Evolutionary conservation across 2,329 filamentous ascomycete genomes (phyloP).

Genomic region (Penicillium polonicum): DNA sequence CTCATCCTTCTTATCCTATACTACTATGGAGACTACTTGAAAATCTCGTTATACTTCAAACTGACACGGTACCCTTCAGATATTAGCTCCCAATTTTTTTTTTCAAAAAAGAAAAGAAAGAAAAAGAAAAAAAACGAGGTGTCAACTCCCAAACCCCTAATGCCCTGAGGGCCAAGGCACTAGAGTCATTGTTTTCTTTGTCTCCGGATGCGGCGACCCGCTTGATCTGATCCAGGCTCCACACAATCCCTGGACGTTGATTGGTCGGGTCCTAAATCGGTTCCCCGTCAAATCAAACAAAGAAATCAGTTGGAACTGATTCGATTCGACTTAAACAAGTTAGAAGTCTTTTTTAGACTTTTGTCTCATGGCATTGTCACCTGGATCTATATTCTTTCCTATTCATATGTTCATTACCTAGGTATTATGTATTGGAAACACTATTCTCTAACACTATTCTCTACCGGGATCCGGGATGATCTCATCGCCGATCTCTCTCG

Average conservation of each 20-base stretch:
- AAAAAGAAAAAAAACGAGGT: neutral
- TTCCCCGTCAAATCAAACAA: slow-evolving; percentile 22
- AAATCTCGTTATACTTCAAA: neutral
- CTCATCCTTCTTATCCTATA: neutral
- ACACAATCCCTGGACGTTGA: neutral
- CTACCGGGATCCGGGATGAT: neutral
- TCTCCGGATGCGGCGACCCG: slow-evolving; percentile 27
- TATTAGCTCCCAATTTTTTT: no score
- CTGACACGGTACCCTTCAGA: slow-evolving; percentile 6
- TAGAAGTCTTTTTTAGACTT: neutral
- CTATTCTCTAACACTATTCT: no score
- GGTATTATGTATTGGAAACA: no score
- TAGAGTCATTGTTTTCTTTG: slow-evolving; percentile 30
- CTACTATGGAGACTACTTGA: neutral
- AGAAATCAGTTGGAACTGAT: neutral
- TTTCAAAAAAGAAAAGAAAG: neutral
- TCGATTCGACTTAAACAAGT: neutral
- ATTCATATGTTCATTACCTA: neutral
- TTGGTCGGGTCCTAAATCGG: slow-evolving; percentile 7
- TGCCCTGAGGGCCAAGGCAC: slow-evolving; percentile 4
- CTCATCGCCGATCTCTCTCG: neutral
- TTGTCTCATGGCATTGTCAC: slow-evolving; percentile 2
- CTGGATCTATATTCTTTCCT: neutral
- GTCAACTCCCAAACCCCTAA: neutral
- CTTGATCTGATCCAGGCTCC: slow-evolving; percentile 1